phyloP scores from a whole-genome alignment of 129 eudicot species.

The Flaveria brownii region DNA sequence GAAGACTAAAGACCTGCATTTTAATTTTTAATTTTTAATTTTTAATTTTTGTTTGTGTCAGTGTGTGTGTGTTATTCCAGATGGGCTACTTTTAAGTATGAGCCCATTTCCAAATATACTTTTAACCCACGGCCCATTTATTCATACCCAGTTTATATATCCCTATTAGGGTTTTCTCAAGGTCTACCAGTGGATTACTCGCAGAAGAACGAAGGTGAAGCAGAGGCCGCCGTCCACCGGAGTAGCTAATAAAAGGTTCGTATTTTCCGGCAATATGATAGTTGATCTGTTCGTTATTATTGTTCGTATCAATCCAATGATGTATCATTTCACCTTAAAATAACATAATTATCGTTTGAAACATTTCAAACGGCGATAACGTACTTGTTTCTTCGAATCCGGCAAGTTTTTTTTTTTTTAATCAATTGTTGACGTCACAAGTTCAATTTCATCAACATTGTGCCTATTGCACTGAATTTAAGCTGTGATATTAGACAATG shows the following conservation, averaged over 20 bases:
- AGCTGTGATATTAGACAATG: neutral
- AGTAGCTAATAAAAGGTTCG: conserved; percentile 19
- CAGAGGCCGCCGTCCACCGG: conserved; percentile 36
- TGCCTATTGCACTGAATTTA: neutral
- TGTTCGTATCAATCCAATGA: neutral
- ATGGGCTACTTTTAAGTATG: neutral
- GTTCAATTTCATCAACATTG: neutral
- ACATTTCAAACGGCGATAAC: no score
- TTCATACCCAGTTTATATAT: conserved; percentile 22
- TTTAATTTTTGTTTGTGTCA: no score
- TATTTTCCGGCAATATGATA: neutral
- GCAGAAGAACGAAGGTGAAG: conserved; percentile 10
- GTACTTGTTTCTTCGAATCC: neutral
- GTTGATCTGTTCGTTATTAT: neutral
- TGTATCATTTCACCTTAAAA: neutral
- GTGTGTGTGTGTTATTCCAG: no score
- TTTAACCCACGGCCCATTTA: neutral
- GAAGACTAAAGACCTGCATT: no score
- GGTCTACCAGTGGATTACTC: conserved; percentile 18
- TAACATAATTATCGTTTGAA: no score
- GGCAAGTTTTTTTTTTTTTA: neutral
- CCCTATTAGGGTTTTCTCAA: conserved; percentile 24
- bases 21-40: no score
- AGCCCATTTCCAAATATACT: neutral
- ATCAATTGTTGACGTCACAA: neutral